A percentile compares a stretch with the other conserved stretches of the same genome.
These are phyloP conservation scores for Cicer bijugum DNA, from an alignment of 306 rosid species.

Conservation along the genomic window DNA sequence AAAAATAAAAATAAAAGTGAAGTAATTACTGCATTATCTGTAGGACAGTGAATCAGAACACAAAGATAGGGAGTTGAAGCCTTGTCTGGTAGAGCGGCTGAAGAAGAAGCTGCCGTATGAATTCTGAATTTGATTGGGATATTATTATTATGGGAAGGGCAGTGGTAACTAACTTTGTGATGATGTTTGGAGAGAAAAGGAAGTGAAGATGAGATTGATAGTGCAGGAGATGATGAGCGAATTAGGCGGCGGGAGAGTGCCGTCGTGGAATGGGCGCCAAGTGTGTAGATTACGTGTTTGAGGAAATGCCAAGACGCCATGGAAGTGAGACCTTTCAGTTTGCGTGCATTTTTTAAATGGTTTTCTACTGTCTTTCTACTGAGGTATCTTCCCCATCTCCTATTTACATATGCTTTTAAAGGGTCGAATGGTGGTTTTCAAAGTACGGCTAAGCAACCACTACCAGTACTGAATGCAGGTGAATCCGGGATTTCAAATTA, in stretches of 20 bases:
- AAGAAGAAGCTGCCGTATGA: slow-evolving; percentile 39
- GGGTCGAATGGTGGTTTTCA: no score
- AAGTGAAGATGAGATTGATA: background rate
- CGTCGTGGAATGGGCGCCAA: slow-evolving; percentile 38
- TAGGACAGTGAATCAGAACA: slow-evolving; percentile 71
- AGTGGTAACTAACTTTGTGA: slow-evolving; percentile 39
- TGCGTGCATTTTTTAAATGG: no score
- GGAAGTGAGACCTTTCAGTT: background rate
- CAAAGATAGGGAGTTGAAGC: slow-evolving; percentile 56
- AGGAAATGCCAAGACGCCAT: slow-evolving; percentile 46
- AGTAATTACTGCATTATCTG: slow-evolving; percentile 58
- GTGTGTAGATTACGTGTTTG: slow-evolving; percentile 51
- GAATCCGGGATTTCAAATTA: no score
- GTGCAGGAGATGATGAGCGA: slow-evolving; percentile 38
- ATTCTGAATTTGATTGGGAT: background rate
- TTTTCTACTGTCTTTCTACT: no score
- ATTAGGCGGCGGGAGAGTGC: slow-evolving; percentile 39
- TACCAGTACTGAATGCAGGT: no score
- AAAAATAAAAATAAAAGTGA: slow-evolving; percentile 31
- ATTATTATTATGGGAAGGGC: slow-evolving; percentile 15
- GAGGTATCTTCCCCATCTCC: no score
- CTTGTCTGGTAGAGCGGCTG: slow-evolving; percentile 37
- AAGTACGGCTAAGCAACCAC: no score
- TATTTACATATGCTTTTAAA: no score
- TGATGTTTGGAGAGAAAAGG: slow-evolving; percentile 40